Evolutionary conservation across 1,284 basidiomycete genomes (phyloP).

Genomic region (Kalmanozyma brasiliensis): DNA sequence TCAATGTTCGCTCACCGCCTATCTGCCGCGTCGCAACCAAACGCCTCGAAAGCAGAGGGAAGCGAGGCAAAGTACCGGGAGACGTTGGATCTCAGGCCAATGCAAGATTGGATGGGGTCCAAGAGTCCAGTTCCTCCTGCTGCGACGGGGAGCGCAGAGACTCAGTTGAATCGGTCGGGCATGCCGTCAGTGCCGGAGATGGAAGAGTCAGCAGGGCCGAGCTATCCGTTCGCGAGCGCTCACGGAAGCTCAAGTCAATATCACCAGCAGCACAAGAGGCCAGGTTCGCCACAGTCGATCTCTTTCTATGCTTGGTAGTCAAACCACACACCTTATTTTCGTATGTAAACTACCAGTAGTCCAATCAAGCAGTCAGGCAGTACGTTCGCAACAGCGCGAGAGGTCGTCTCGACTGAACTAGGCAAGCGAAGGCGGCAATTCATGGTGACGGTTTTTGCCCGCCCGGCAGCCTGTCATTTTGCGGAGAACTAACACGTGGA

Average conservation of each 20-base stretch:
- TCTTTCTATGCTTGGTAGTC: conserved; percentile 41
- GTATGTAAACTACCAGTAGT: no score
- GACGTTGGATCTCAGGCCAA: conserved; percentile 17
- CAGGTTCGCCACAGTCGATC: conserved; percentile 17
- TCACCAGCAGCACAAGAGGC: conserved; percentile 3
- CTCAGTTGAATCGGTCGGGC: conserved; percentile 9
- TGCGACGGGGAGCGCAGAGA: background rate
- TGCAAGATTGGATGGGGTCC: conserved; percentile 26
- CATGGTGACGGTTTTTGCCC: conserved; percentile 1
- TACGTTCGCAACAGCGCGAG: no score
- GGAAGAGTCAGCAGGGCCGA: background rate
- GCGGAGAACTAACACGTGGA: conserved; percentile 13
- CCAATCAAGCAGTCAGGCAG: no score
- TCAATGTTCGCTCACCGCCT: background rate
- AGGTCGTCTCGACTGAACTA: no score
- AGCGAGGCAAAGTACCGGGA: conserved; percentile 10
- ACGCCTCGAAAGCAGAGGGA: background rate
- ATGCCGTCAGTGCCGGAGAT: no score
- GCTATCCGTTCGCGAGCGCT: conserved; percentile 13
- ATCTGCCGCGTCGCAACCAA: background rate
- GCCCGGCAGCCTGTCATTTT: background rate
- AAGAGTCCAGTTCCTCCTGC: conserved; percentile 16
- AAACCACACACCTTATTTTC: background rate
- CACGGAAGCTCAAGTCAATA: background rate
- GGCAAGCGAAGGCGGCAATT: conserved; percentile 1